These are phyloP conservation scores for Parietaria judaica DNA, from an alignment of 306 rosid species.

Conservation along the genomic window DNA sequence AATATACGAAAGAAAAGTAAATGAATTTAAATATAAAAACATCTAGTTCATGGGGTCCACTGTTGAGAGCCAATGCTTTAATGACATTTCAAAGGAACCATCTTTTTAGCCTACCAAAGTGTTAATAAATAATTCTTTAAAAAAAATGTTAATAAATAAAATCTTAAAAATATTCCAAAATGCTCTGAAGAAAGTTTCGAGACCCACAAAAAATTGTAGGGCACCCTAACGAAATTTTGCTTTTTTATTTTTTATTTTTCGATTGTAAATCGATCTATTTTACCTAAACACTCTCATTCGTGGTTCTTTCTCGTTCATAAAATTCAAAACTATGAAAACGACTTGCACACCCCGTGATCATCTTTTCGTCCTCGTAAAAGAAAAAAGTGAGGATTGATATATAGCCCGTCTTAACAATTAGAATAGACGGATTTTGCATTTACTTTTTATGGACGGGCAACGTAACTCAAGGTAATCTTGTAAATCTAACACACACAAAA, in stretches of 20 bases:
- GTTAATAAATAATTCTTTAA: background rate
- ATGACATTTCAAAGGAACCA: slow-evolving; percentile 1
- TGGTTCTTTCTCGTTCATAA: background rate
- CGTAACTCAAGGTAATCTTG: too few relatives aligned
- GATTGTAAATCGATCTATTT: too few relatives aligned
- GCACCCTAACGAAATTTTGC: too few relatives aligned
- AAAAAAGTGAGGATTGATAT: too few relatives aligned
- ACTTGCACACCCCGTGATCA: background rate
- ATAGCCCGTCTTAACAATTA: too few relatives aligned
- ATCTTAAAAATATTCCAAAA: background rate
- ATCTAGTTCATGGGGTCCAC: slow-evolving; percentile 5
- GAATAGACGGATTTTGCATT: too few relatives aligned
- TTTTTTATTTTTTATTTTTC: too few relatives aligned
- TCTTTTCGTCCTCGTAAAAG: too few relatives aligned
- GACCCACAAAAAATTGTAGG: too few relatives aligned
- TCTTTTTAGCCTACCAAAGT: background rate
- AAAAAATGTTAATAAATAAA: background rate
- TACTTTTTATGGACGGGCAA: too few relatives aligned
- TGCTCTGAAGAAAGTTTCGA: background rate
- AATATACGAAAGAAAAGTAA: background rate
- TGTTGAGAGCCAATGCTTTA: background rate
- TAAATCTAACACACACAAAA: too few relatives aligned
- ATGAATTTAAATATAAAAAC: background rate
- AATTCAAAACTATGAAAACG: slow-evolving; percentile 3
- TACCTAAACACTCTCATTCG: too few relatives aligned